A percentile compares a stretch with the other conserved stretches of the same genome.
Evolutionary conservation across 73 alveolate species (phyloP).

Genomic region (Paramecium sonneborni): DNA sequence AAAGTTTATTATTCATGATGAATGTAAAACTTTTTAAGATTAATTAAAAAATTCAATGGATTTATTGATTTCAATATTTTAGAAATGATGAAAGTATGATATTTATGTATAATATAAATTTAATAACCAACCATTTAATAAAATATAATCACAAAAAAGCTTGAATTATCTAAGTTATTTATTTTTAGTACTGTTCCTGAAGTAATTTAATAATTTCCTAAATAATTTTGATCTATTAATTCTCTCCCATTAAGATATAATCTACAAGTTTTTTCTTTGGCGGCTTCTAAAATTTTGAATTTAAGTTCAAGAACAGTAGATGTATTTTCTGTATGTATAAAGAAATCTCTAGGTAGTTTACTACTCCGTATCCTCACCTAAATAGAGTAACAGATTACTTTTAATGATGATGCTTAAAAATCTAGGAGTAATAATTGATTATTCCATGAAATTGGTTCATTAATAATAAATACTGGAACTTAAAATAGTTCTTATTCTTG

Average conservation of each 20-base stretch:
- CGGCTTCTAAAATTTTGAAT: neutral
- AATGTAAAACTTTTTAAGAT: neutral
- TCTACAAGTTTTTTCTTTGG: neutral
- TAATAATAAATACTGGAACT: conserved; percentile 40
- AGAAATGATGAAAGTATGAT: too few species aligned
- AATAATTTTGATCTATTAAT: neutral
- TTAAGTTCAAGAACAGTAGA: neutral
- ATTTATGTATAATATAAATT: neutral
- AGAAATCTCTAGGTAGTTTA: neutral
- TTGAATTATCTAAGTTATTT: neutral
- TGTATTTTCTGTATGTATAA: neutral
- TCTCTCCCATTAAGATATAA: conserved; percentile 27
- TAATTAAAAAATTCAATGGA: neutral
- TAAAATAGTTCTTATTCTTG: neutral
- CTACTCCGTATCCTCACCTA: conserved; percentile 12
- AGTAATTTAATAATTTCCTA: neutral
- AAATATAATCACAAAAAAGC: conserved; percentile 53
- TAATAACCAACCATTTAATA: neutral
- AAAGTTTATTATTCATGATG: neutral
- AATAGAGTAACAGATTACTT: neutral
- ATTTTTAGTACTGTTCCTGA: conserved; percentile 13
- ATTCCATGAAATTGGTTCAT: neutral
- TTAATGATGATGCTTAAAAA: neutral
- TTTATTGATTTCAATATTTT: neutral
- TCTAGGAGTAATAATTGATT: neutral